Percentiles rank a stretch among this genome's conserved stretches.
These are phyloP conservation scores for Myxozyma melibiosi DNA, from an alignment of 805 yeast genomes.

Conservation along the genomic window DNA sequence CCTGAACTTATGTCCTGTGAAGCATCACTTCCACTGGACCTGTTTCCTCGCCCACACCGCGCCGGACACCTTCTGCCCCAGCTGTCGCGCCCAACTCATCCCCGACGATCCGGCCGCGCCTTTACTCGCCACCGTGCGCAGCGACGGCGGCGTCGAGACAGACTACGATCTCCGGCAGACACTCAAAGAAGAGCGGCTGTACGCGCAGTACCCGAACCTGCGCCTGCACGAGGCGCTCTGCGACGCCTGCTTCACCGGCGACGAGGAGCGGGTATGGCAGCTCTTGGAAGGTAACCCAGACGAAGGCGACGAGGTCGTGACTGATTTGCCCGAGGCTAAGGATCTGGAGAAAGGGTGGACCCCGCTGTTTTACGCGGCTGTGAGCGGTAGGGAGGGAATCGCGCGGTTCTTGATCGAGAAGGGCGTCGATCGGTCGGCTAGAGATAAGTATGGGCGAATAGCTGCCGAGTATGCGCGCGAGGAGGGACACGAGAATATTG, in stretches of 20 bases:
- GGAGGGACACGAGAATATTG: conserved; percentile 40
- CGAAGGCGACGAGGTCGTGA: background rate
- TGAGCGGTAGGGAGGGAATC: conserved; percentile 24
- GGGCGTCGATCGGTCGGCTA: conserved; percentile 15
- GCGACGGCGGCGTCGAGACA: conserved; percentile 26
- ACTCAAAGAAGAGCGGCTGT: conserved; percentile 19
- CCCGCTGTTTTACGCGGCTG: conserved; percentile 27
- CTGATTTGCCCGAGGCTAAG: conserved; percentile 2
- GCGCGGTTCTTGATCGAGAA: conserved; percentile 18
- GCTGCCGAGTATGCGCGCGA: conserved; percentile 37
- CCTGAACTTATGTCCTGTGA: conserved; percentile 15
- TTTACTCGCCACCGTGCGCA: conserved; percentile 19
- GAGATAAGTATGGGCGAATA: conserved; percentile 20
- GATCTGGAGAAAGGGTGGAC: conserved; percentile 31
- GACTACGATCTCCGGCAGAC: conserved; percentile 21
- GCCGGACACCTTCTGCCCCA: conserved; percentile 26
- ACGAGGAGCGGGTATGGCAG: conserved; percentile 28
- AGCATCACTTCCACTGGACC: conserved; percentile 30
- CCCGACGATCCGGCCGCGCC: background rate
- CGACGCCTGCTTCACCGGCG: conserved; percentile 30
- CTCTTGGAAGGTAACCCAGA: conserved; percentile 2
- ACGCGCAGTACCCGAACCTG: conserved; percentile 14
- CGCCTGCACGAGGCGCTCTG: conserved; percentile 27
- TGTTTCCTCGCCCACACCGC: conserved; percentile 26
- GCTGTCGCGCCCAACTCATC: conserved; percentile 16